Evolutionary conservation across 495 filamentous ascomycete genomes (phyloP).

Genomic region (Viridothelium virens): DNA sequence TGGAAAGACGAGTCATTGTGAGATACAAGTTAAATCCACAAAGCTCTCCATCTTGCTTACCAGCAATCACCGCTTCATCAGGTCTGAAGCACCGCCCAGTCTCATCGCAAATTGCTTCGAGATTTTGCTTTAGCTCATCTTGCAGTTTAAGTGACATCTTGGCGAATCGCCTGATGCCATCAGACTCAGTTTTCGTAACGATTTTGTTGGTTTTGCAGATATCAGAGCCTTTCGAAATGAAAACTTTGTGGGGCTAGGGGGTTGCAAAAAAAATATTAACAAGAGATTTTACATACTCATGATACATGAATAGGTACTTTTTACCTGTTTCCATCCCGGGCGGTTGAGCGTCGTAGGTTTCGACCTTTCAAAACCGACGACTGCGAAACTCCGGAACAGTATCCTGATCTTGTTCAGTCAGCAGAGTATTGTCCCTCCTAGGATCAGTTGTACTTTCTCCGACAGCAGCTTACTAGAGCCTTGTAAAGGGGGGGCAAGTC

Average conservation of each 20-base stretch:
- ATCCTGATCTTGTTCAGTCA: background rate
- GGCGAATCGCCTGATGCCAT: background rate
- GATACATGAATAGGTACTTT: background rate
- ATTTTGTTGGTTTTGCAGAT: background rate
- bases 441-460: background rate
- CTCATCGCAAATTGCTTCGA: background rate
- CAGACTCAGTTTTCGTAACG: background rate
- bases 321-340: background rate
- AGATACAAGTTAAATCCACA: background rate
- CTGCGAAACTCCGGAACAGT: background rate
- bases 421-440: background rate
- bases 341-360: background rate
- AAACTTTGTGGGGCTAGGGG: background rate
- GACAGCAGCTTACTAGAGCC: background rate
- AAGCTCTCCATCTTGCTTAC: background rate
- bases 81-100: background rate
- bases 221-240: background rate
- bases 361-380: background rate
- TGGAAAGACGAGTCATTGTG: background rate
- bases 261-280: background rate
- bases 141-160: background rate
- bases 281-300: background rate
- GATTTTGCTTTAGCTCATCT: slow-evolving; percentile 2
- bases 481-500: background rate
- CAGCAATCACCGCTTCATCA: slow-evolving; percentile 6